Percentiles rank a stretch among this genome's conserved stretches.
Evolutionary conservation across 768 basidiomycete genomes (phyloP).

Genomic region (Mycena metata): DNA sequence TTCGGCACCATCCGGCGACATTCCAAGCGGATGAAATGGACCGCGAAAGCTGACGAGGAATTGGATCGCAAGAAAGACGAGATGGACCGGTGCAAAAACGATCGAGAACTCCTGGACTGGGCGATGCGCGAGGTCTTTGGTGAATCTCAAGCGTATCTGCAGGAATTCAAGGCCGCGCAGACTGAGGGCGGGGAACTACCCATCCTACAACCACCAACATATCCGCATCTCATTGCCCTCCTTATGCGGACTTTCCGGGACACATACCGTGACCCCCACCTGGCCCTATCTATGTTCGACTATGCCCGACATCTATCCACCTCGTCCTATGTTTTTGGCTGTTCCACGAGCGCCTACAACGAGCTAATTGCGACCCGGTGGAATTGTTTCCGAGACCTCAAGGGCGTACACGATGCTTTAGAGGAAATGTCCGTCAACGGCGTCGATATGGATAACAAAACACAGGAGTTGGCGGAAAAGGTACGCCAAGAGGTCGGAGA

Average conservation of each 20-base stretch:
- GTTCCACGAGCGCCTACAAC: slow-evolving; percentile 89
- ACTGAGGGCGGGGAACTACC: slow-evolving; percentile 45
- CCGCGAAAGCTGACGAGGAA: slow-evolving; percentile 63
- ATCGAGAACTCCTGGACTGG: slow-evolving; percentile 82
- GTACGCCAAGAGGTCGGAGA: slow-evolving; percentile 75
- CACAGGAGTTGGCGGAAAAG: slow-evolving; percentile 70
- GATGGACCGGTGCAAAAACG: slow-evolving; percentile 77
- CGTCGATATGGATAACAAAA: slow-evolving; percentile 72
- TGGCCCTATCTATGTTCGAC: slow-evolving; percentile 86
- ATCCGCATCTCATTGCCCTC: slow-evolving; percentile 80
- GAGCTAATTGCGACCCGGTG: slow-evolving; percentile 90
- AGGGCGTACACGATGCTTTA: slow-evolving; percentile 78
- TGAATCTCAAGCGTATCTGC: slow-evolving; percentile 65
- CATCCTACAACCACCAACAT: slow-evolving; percentile 71
- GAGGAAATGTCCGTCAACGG: slow-evolving; percentile 89
- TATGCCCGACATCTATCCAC: slow-evolving; percentile 82
- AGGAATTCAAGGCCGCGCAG: slow-evolving; percentile 57
- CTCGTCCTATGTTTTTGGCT: slow-evolving; percentile 89
- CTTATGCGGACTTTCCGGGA: slow-evolving; percentile 86
- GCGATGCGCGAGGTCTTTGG: slow-evolving; percentile 76
- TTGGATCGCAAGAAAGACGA: slow-evolving; percentile 80
- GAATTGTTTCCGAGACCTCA: slow-evolving; percentile 85
- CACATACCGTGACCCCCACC: slow-evolving; percentile 82
- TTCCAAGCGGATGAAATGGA: slow-evolving; percentile 64
- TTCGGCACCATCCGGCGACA: slow-evolving; percentile 69